Base-by-base conservation (phyloP, 2,329 filamentous ascomycete genomes). In the Cordyceps javanica region DNA sequence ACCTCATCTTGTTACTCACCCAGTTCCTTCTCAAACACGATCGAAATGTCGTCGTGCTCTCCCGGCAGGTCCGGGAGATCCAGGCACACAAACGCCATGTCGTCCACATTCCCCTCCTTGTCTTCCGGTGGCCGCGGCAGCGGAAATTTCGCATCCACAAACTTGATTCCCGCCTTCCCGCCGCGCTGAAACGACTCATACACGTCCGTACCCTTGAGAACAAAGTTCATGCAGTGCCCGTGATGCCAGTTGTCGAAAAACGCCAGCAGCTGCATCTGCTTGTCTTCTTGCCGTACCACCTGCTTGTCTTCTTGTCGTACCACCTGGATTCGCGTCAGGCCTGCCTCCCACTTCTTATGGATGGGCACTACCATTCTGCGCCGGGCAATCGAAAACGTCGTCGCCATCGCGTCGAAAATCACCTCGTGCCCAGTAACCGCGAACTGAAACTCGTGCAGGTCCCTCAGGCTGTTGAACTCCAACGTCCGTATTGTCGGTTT, bases 321-420 rank as follows among this genome's bases (percentile, higher is more conserved):
- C 38, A 96, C 79, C 69, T 96, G 91, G 8, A 96, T 77, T 36
- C 92, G 85, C 9, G 90, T 90, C 38, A 80, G 81, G n/a, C 80
- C 84, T 2, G 91, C 89, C 68, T 95, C 91, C 90, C 90, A 95
- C 71, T 94, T 94, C 74, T 96, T 96, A 75, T 95, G 89, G 63
- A 96, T 93, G 0, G 90, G 90, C 16, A 96, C 90, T 13, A 96
- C 90, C 87, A 92, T 94, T 63, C 90, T 83, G 50, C 90, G 85
- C 30, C 91, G 85, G 1, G 91, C 86, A 62, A 96, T 96, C 59
- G 88, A 86, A 70, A 96, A 90, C 0, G 84, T 85, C 8, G 81
- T 77, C 6, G 90, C 90, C 54, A 89, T 72, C 7, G 85, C 84
- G 67, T 91, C 88, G 63, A 87, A 91, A 8, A 88, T 73, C 16